Percentiles rank a stretch among this genome's conserved stretches.
Conservation (phyloP, 2,329 filamentous ascomycete genomes). For the Bimuria novae-zelandiae region DNA sequence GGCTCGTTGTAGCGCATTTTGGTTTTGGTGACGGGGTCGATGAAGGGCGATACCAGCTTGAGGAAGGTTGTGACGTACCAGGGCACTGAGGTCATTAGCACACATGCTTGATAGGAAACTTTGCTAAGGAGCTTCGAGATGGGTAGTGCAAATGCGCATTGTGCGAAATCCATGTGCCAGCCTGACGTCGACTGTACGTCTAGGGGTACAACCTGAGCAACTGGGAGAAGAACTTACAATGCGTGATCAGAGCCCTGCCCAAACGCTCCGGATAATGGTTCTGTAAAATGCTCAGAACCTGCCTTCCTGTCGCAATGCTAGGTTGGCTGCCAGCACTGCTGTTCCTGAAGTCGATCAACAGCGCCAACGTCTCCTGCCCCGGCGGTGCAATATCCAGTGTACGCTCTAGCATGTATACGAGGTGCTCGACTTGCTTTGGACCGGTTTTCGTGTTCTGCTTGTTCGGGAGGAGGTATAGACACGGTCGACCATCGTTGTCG, state of each 20-base stretch:
- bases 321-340: constrained; percentile 78
- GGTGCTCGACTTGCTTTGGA: constrained; percentile 86
- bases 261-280: constrained; percentile 94
- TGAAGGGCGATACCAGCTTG: constrained; percentile 93
- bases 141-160: background rate
- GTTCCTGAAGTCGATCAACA: constrained; percentile 91
- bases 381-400: constrained; percentile 85
- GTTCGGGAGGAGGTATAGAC: constrained; percentile 86
- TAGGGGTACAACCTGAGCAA: background rate
- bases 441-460: constrained; percentile 90
- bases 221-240: constrained; percentile 64
- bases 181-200: background rate
- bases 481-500: constrained; percentile 83
- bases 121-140: background rate
- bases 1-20: constrained; percentile 99
- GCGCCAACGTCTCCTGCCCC: constrained; percentile 81
- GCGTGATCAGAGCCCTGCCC: constrained; percentile 85
- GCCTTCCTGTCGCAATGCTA: constrained; percentile 73
- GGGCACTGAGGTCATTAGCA: constrained; percentile 63
- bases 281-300: constrained; percentile 90
- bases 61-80: constrained; percentile 94
- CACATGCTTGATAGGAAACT: no score
- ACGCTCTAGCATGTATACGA: constrained; percentile 95
- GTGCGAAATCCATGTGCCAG: background rate
- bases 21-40: constrained; percentile 88